Base-by-base conservation (phyloP, 345 rosid species). In the Aegle marmelos region DNA sequence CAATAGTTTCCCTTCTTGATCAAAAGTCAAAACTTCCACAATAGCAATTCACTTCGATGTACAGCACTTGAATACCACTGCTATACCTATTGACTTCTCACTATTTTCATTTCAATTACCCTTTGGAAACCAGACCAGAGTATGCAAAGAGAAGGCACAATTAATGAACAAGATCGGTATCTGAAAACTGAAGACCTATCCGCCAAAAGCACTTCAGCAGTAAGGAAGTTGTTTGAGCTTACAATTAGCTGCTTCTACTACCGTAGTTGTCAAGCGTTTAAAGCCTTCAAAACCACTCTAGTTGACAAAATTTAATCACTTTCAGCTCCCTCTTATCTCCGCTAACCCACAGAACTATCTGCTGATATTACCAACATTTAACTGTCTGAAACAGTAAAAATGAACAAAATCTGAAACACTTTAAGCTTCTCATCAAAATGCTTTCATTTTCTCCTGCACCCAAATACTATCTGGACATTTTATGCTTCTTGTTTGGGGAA, bases 401-500 rank as follows among this genome's bases (percentile, higher is more conserved):
- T 33, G 7, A 41, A 61, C 75, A 63, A 78, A 63, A 60, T n/a
- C 10, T 4, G 41, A 21, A 53, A 69, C n/a, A 41, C 58, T 68
- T 37, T 39, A 39, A 68, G 69, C 13, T 21, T 68, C 79, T 41
- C 50, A 69, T 45, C 75, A 48, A 48, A 33, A 4, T 10, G 25
- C 30, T 58, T 60, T 61, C 68, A 70, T 45, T 33, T 21, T 31
- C 73, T 37, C 11, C 57, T 13, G 60, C 14, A 28, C 53, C 28
- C 56, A 25, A 50, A 17, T 19, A 31, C 82, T 76, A 81, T 68
- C 78, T 78, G 70, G 71, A 69, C 60, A 56, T 73, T 68, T 83
- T 79, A 33, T 76, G 85, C 56, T 75, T 76, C 85, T 93, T 92
- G 80, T 87, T 89, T 67, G 92, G 92, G 13, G 92, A 85, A 75